phyloP scores from a whole-genome alignment of 202 grass and related monocot genomes.

The Bolboschoenoplectus hybrid region DNA sequence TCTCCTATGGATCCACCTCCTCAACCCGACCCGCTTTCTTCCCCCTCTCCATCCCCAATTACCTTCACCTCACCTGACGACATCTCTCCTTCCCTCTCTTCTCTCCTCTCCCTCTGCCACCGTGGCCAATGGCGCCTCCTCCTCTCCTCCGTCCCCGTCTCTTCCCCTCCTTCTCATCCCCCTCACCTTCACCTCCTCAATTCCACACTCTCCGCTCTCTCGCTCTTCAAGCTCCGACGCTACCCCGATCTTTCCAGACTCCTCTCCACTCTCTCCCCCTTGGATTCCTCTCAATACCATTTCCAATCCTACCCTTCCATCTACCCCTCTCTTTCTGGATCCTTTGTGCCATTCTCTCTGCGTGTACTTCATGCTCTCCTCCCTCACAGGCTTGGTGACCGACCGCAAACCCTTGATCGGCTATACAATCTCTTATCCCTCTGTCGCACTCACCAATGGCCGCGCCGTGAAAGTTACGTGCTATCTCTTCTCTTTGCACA shows the following conservation, averaged over 20 bases:
- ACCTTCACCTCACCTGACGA: conserved; percentile 34
- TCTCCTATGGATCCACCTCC: conserved; percentile 14
- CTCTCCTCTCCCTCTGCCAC: conserved; percentile 40
- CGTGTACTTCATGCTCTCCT: conserved; percentile 78
- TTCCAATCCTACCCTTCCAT: conserved; percentile 53
- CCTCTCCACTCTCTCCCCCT: conserved; percentile 63
- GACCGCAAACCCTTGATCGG: conserved; percentile 75
- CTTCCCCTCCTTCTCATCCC: conserved; percentile 57
- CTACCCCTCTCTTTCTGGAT: conserved; percentile 47
- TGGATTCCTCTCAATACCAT: conserved; percentile 49
- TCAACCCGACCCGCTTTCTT: conserved; percentile 20
- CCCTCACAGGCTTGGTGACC: conserved; percentile 67
- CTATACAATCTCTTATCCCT: conserved; percentile 82
- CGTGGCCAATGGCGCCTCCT: conserved; percentile 44
- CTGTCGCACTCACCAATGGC: conserved; percentile 64
- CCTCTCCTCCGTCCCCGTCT: conserved; percentile 32
- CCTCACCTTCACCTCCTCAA: conserved; percentile 77
- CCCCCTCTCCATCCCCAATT: conserved; percentile 21
- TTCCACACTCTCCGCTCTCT: conserved; percentile 72
- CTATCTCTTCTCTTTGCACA: conserved; percentile 67
- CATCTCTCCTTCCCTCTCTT: conserved; percentile 24
- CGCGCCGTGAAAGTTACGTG: conserved; percentile 56
- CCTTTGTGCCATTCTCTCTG: conserved; percentile 70
- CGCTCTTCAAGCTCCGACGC: conserved; percentile 85
- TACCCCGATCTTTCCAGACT: conserved; percentile 66